phyloP scores from a whole-genome alignment of 306 rosid genomes.

The Quercus wislizeni region DNA sequence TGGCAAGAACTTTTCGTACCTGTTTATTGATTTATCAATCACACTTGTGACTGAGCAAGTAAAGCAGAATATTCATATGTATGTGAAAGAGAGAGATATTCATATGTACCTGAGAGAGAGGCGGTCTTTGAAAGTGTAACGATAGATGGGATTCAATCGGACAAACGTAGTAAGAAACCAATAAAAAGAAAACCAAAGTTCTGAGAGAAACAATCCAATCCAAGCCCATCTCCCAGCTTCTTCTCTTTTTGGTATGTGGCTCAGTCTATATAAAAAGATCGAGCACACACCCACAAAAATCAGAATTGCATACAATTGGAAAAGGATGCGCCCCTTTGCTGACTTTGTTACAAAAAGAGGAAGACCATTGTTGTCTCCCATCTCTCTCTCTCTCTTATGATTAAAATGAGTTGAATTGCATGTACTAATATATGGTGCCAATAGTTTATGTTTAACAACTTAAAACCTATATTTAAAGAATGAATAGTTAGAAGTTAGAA shows the following conservation, averaged over 20 bases:
- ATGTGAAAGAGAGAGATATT: background rate
- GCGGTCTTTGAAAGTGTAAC: background rate
- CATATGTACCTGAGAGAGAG: background rate
- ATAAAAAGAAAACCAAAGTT: background rate
- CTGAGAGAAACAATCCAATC: conserved; percentile 9
- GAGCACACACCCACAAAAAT: conserved; percentile 3
- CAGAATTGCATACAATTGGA: too few relatives aligned
- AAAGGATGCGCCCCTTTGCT: background rate
- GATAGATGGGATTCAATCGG: conserved; percentile 1
- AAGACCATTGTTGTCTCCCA: background rate
- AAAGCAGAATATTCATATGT: too few relatives aligned
- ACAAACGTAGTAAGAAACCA: background rate
- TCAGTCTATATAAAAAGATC: conserved; percentile 37
- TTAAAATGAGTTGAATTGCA: too few relatives aligned
- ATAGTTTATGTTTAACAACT: too few relatives aligned
- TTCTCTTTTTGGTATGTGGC: background rate
- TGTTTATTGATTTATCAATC: too few relatives aligned
- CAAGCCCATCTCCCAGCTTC: conserved; percentile 1
- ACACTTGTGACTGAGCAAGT: too few relatives aligned
- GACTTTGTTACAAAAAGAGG: background rate
- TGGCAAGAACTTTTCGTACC: too few relatives aligned
- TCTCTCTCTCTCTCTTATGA: background rate
- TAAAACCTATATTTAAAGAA: too few relatives aligned
- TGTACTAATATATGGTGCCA: too few relatives aligned
- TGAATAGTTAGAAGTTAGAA: too few relatives aligned